Conservation (phyloP, 306 rosid species). For the Pterocarpus macrocarpus region DNA sequence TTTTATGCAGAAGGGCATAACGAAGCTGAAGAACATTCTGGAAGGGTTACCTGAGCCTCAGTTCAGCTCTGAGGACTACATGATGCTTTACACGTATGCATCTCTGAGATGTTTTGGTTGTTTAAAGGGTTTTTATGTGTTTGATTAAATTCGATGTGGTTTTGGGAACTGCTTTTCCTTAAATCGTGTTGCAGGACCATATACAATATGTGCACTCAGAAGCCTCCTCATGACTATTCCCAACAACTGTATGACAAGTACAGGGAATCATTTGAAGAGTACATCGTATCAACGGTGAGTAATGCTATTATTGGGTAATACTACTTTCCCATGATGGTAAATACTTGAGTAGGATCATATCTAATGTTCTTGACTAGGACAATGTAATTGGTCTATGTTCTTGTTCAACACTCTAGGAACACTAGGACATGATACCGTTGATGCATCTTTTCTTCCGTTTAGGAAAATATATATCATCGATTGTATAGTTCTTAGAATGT, state of each 20-base stretch:
- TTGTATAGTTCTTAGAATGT: not conserved
- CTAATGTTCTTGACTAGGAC: not conserved
- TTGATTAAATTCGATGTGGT: not conserved
- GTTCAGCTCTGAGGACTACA: conserved; percentile 65
- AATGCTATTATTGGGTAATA: not conserved
- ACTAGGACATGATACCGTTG: not conserved
- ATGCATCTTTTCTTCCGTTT: conserved; percentile 8
- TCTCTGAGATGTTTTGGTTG: conserved; percentile 16
- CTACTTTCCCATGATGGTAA: not conserved
- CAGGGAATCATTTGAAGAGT: conserved; percentile 68
- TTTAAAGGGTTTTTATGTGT: conserved; percentile 12
- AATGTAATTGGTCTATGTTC: conserved; percentile 13
- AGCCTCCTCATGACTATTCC: conserved; percentile 81
- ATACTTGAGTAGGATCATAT: conserved; percentile 8
- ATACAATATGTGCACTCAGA: conserved; percentile 85
- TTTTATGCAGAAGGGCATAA: conserved; percentile 67
- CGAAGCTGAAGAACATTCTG: conserved; percentile 68
- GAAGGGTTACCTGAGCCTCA: conserved; percentile 71
- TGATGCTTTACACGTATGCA: conserved; percentile 68
- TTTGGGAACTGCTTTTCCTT: conserved; percentile 40
- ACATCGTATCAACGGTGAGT: conserved; percentile 66
- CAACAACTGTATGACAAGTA: conserved; percentile 82
- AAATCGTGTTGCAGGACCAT: conserved; percentile 63
- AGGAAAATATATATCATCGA: conserved; percentile 31
- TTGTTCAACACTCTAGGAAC: not conserved